Conservation (phyloP, 2,329 filamentous ascomycete genomes). For the Microcera coccophila region DNA sequence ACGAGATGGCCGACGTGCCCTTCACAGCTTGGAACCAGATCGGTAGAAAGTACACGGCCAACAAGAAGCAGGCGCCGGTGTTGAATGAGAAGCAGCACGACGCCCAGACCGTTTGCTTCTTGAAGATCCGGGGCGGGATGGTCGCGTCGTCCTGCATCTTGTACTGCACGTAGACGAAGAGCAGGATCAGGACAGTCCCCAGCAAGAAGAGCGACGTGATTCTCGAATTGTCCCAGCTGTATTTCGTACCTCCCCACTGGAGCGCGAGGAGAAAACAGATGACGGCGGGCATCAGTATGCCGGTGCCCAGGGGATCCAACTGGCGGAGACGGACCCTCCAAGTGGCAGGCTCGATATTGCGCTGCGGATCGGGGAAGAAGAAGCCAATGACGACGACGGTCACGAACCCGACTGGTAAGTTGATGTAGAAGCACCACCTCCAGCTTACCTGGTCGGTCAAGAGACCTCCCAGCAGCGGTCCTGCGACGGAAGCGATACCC, state of each 20-base stretch:
- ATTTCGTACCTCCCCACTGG: slow-evolving; percentile 44
- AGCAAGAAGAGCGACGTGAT: slow-evolving; percentile 31
- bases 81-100: slow-evolving; percentile 36
- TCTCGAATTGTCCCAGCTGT: slow-evolving; percentile 24
- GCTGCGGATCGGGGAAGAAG: slow-evolving; percentile 25
- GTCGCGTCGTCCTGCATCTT: slow-evolving; percentile 40
- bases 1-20: slow-evolving; percentile 35
- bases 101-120: slow-evolving; percentile 37
- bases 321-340: slow-evolving; percentile 25
- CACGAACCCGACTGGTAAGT: slow-evolving; percentile 36
- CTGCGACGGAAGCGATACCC: slow-evolving; percentile 40
- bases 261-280: slow-evolving; percentile 48
- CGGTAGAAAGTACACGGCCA: slow-evolving; percentile 38
- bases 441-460: slow-evolving; percentile 36
- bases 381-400: slow-evolving; percentile 31
- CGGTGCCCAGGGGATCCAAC: slow-evolving; percentile 30
- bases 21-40: slow-evolving; percentile 47
- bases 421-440: slow-evolving; percentile 42
- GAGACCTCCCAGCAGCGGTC: slow-evolving; percentile 33
- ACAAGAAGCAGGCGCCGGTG: slow-evolving; percentile 33
- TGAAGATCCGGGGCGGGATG: slow-evolving; percentile 40
- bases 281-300: slow-evolving; percentile 35
- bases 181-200: slow-evolving; percentile 29
- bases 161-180: slow-evolving; percentile 38
- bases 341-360: slow-evolving; percentile 21